Conservation (phyloP, 345 rosid genomes). For the Streptanthus diversifolius region DNA sequence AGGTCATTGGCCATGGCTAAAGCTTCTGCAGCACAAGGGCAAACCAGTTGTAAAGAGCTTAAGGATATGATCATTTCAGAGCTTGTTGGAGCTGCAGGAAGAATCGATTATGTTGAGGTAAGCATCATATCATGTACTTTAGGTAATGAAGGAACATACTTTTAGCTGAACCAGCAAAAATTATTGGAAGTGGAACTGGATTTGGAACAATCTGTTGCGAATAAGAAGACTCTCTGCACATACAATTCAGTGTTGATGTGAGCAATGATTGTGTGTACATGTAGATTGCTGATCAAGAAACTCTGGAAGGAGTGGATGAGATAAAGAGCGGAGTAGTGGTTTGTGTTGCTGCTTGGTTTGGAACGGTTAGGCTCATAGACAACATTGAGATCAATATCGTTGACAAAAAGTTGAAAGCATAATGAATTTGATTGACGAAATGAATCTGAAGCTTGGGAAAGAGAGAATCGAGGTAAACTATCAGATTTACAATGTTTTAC, state of each 20-base stretch:
- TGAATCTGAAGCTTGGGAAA: conserved; percentile 43
- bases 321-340: conserved; percentile 57
- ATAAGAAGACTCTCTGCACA: neutral
- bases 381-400: conserved; percentile 58
- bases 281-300: conserved; percentile 72
- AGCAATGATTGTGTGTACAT: conserved; percentile 1
- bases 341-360: conserved; percentile 80
- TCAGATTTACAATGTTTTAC: conserved; percentile 72
- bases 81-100: conserved; percentile 59
- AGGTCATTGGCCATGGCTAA: conserved; percentile 55
- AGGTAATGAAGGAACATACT: neutral
- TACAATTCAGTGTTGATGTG: neutral
- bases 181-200: neutral
- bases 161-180: neutral
- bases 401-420: neutral
- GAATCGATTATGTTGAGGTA: conserved; percentile 88
- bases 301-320: conserved; percentile 54
- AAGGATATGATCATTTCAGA: conserved; percentile 46
- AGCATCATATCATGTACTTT: neutral
- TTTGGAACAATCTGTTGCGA: neutral
- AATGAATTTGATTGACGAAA: neutral
- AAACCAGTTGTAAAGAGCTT: conserved; percentile 39
- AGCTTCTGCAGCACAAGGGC: conserved; percentile 47
- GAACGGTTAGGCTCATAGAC: conserved; percentile 77
- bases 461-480: conserved; percentile 51